phyloP scores from a whole-genome alignment of 305 asterid genomes.

The Euphrasia arctica region DNA sequence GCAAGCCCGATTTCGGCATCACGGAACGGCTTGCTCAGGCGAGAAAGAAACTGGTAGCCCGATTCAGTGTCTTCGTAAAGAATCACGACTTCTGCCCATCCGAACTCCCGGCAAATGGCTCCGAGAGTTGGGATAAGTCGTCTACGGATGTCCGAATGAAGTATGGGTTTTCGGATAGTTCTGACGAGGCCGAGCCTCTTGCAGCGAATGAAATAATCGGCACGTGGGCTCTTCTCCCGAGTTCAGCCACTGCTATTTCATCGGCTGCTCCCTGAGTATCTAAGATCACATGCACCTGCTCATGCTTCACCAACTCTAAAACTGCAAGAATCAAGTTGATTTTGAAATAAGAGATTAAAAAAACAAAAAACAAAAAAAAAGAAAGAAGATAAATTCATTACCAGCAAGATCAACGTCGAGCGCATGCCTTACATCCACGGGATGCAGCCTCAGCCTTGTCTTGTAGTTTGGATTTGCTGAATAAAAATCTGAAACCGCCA shows the following conservation, averaged over 20 bases:
- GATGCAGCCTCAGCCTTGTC: constrained; percentile 44
- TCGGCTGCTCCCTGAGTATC: constrained; percentile 40
- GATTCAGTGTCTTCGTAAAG: constrained; percentile 45
- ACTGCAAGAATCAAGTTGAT: constrained; percentile 24
- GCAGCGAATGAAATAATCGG: constrained; percentile 57
- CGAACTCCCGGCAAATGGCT: constrained; percentile 39
- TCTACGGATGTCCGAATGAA: constrained; percentile 39
- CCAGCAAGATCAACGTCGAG: constrained; percentile 56
- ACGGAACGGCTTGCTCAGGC: constrained; percentile 39
- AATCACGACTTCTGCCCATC: constrained; percentile 45
- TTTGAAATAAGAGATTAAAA: too few species aligned
- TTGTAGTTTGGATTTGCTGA: constrained; percentile 32
- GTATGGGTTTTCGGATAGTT: constrained; percentile 31
- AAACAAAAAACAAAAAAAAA: too few species aligned
- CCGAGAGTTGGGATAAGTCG: constrained; percentile 49
- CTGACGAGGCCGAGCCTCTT: constrained; percentile 29
- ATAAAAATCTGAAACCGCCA: constrained; percentile 51
- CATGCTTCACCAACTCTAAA: constrained; percentile 33
- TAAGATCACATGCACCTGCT: constrained; percentile 45
- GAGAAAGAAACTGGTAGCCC: constrained; percentile 41
- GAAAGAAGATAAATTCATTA: constrained; percentile 6
- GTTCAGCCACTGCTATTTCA: constrained; percentile 37
- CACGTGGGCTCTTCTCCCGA: constrained; percentile 42
- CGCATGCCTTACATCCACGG: constrained; percentile 32
- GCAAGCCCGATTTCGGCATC: constrained; percentile 35